Evolutionary conservation across 257 asterid genomes (phyloP).

Genomic region (Solanum ossicruentum): DNA sequence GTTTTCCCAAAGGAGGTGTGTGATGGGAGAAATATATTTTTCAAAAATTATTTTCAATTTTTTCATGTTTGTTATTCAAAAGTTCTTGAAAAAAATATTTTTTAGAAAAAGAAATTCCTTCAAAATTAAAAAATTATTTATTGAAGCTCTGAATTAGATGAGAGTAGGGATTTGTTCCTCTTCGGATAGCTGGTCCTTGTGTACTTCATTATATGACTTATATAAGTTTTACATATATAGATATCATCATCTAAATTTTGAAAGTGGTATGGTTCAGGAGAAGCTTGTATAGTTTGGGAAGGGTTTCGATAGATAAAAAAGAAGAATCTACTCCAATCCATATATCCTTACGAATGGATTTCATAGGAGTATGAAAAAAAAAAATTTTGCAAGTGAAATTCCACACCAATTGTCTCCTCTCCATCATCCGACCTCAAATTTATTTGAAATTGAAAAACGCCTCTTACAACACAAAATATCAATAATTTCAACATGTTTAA

Average conservation of each 20-base stretch:
- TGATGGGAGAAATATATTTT: background rate
- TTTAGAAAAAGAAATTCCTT: background rate
- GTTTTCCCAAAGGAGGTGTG: background rate
- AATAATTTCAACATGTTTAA: background rate
- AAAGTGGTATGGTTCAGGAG: too few species aligned
- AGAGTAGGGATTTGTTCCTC: background rate
- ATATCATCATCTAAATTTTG: background rate
- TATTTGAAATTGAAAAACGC: too few species aligned
- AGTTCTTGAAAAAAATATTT: background rate
- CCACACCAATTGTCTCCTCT: background rate
- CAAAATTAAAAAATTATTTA: background rate
- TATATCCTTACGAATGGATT: background rate
- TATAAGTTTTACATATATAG: background rate
- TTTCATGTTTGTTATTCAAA: background rate
- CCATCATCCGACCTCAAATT: background rate
- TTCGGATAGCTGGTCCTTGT: background rate
- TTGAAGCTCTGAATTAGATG: too few species aligned
- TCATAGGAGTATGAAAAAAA: background rate
- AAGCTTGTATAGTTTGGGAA: too few species aligned
- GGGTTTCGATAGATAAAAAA: too few species aligned
- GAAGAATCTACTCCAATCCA: too few species aligned
- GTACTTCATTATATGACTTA: too few species aligned
- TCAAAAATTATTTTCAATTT: background rate
- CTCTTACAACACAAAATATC: too few species aligned
- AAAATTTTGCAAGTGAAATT: background rate